phyloP scores from a whole-genome alignment of 495 filamentous ascomycete genomes.

The Penicillium maclennaniae region DNA sequence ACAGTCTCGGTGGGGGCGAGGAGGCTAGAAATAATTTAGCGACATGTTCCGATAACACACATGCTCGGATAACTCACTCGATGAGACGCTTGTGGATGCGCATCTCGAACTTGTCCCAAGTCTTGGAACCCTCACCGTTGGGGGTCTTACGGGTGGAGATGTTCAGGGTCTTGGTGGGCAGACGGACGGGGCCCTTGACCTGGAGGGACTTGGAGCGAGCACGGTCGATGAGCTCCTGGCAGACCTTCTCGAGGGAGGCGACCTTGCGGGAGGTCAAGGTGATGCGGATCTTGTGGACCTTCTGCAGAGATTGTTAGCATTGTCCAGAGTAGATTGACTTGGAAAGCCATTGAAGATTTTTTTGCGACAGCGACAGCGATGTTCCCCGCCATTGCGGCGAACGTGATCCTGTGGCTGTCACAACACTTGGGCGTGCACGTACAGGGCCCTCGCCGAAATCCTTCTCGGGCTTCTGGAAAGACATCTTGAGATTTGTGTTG shows the following conservation, averaged over 20 bases:
- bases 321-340: neutral
- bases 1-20: constrained; percentile 98
- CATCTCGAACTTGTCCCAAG: constrained; percentile 99
- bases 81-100: constrained; percentile 98
- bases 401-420: neutral
- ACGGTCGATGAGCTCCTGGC: constrained; percentile 95
- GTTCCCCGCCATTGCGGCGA: neutral
- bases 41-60: constrained; percentile 3
- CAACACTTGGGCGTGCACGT: constrained; percentile 27
- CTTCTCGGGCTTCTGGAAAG: constrained; percentile 95
- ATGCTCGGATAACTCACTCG: constrained; percentile 57
- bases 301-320: constrained; percentile 46
- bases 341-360: neutral
- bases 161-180: constrained; percentile 95
- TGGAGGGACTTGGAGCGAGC: constrained; percentile 97
- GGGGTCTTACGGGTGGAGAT: constrained; percentile 95
- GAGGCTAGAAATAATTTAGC: constrained; percentile 50
- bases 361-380: constrained; percentile 8
- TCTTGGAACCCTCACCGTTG: constrained; percentile 99
- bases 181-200: constrained; percentile 97
- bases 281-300: constrained; percentile 98
- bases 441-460: constrained; percentile 83
- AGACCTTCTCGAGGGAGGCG: constrained; percentile 94
- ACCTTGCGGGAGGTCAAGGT: constrained; percentile 94
- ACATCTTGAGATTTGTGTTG: constrained; percentile 61